Base-by-base conservation (phyloP, 257 asterid genomes). In the Handroanthus guayacan region DNA sequence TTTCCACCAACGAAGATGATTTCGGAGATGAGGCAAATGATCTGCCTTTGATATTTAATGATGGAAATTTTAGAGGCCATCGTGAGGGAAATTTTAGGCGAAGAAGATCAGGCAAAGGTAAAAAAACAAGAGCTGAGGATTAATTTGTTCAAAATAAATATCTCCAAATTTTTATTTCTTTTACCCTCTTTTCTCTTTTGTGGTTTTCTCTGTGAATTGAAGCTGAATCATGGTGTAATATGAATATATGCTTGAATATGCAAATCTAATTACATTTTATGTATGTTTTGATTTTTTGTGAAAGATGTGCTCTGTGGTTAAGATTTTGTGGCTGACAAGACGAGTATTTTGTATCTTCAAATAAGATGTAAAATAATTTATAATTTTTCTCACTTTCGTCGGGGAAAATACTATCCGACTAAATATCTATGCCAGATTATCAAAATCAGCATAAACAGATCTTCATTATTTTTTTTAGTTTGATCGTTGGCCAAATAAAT, bases 1-100 rank as follows among this genome's bases (percentile, higher is more conserved):
- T 92, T 16, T 71, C 93, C 7, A 90, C 96, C 1, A 67, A 82
- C 2, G 97, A 86, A 52, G 96, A 89, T 56, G 85, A 80, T 12
- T 78, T 69, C 44, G 86, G 89, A 16, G 95, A 87, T 1, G 96
- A 89, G 17, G 79, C 76, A 9, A 78, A 86, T 80, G 85, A 86
- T 63, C 37, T 87, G 76, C 95, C 97, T 0, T 69, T 91, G 82
- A 89, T 91, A 69, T 73, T 69, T 81, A 85, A 82, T 62, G 88
- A 81, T 25, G 93, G 81, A 0, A 87, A 79, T 71, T 50, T 4
- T 47, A 54, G 75, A 69, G 56, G 67, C 2, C 64, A 63, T 63
- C 41, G 9, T 51, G 62, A 67, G 37, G 69, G 85, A 44, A 57
- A 78, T 74, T 74, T 84, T 25, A 73, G 86, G 79, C 64, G 80